These are phyloP conservation scores for Cephalotrichum gorgonifer DNA, from an alignment of 2,329 filamentous ascomycete species.

Conservation along the genomic window DNA sequence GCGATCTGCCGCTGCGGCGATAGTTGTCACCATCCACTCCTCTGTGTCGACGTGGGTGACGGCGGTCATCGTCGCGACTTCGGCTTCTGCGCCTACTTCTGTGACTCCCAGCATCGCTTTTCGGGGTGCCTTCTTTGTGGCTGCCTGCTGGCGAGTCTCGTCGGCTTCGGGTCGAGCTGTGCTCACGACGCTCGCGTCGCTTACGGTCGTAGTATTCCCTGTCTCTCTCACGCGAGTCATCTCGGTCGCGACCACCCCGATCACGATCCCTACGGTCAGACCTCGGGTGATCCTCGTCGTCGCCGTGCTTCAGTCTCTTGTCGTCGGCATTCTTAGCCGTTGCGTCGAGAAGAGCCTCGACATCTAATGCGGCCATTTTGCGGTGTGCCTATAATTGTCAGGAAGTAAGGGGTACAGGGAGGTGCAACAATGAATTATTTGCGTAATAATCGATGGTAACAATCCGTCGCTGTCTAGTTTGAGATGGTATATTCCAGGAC, in stretches of 20 bases:
- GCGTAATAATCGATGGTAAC: background rate
- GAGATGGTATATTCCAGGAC: background rate
- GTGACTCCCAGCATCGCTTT: constrained; percentile 69
- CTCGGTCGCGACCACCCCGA: constrained; percentile 42
- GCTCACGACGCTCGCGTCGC: constrained; percentile 42
- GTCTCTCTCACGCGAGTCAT: constrained; percentile 45
- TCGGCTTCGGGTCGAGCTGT: constrained; percentile 36
- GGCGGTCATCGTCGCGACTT: constrained; percentile 66
- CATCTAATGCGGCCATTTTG: constrained; percentile 50
- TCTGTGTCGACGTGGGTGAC: constrained; percentile 63
- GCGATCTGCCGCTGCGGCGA: constrained; percentile 42
- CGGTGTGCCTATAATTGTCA: constrained; percentile 14
- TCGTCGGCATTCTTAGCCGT: constrained; percentile 55
- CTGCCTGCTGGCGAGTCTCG: constrained; percentile 37
- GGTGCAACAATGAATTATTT: background rate
- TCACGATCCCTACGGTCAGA: constrained; percentile 36
- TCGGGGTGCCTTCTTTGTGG: constrained; percentile 55
- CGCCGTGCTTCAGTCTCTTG: constrained; percentile 34
- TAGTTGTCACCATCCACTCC: constrained; percentile 67
- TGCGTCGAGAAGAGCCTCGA: constrained; percentile 84
- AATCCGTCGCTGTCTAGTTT: background rate
- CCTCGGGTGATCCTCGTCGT: constrained; percentile 48
- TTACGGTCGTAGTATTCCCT: constrained; percentile 41
- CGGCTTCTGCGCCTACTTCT: constrained; percentile 73
- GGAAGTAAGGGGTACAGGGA: background rate